Evolutionary conservation across 768 basidiomycete species (phyloP).

Genomic region (Fomitopsis pulvina): DNA sequence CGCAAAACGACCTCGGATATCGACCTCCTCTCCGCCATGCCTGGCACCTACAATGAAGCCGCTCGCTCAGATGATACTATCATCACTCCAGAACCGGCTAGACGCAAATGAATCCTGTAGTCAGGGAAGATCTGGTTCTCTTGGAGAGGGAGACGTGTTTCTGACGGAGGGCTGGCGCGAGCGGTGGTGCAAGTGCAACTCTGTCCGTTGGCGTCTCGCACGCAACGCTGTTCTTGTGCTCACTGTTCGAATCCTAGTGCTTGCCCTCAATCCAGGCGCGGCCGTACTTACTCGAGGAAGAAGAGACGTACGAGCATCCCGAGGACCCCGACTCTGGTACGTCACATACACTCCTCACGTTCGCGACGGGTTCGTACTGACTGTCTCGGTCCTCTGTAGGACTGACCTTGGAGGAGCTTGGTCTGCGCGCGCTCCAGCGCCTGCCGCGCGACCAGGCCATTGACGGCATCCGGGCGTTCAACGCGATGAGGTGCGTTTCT

Average conservation of each 20-base stretch:
- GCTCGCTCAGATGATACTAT: conserved; percentile 40
- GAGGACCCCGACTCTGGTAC: conserved; percentile 80
- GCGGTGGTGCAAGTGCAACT: conserved; percentile 72
- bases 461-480: conserved; percentile 81
- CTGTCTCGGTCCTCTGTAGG: conserved; percentile 35
- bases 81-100: background rate
- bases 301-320: conserved; percentile 81
- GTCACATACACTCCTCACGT: conserved; percentile 2
- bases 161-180: conserved; percentile 65
- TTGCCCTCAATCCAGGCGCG: conserved; percentile 23
- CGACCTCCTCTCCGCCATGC: conserved; percentile 34
- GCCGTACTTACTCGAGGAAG: conserved; percentile 65
- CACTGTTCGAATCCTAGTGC: background rate
- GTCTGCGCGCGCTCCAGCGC: conserved; percentile 67
- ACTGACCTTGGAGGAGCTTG: conserved; percentile 76
- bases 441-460: conserved; percentile 77
- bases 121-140: background rate
- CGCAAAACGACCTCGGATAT: conserved; percentile 39
- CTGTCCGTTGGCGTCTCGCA: conserved; percentile 17
- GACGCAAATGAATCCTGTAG: background rate
- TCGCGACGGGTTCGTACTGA: too few relatives aligned
- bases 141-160: conserved; percentile 70
- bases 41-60: conserved; percentile 47
- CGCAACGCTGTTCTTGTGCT: background rate
- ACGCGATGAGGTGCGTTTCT: conserved; percentile 63